Conservation (phyloP, 208 protist genomes). For the Leishmania aethiopica region DNA sequence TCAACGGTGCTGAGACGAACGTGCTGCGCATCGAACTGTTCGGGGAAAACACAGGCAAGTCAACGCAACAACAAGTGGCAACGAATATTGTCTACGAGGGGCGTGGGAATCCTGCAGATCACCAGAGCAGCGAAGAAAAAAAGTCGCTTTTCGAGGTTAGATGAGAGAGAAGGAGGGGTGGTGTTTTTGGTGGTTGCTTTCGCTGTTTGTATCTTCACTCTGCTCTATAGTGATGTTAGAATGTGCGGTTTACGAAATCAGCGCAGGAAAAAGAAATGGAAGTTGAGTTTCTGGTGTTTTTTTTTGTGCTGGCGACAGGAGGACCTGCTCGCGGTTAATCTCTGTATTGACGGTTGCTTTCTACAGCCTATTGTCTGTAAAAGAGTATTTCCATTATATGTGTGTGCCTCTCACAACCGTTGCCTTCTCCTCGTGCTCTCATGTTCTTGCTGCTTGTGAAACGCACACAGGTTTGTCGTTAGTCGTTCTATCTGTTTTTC, state of each 20-base stretch:
- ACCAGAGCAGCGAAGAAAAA: constrained; percentile 59
- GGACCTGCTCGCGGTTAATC: not conserved
- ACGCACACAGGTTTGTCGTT: not conserved
- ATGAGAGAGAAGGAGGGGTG: not conserved
- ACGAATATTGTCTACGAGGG: constrained; percentile 89
- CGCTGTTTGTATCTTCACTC: not conserved
- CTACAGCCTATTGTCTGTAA: not conserved
- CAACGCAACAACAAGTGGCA: constrained; percentile 67
- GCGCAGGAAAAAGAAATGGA: not conserved
- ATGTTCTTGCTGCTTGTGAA: not conserved
- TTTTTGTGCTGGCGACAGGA: not conserved
- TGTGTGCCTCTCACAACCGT: not conserved
- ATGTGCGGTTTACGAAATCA: not conserved
- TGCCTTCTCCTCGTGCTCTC: not conserved
- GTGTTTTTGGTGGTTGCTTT: not conserved
- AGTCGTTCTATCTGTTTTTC: constrained; percentile 1
- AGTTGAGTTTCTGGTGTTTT: not conserved
- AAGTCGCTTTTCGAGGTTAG: constrained; percentile 37
- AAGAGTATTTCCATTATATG: not conserved
- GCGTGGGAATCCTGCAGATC: constrained; percentile 84
- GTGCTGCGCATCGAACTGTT: constrained; percentile 86
- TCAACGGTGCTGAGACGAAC: constrained; percentile 69
- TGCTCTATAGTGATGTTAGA: not conserved
- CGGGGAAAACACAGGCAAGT: constrained; percentile 68
- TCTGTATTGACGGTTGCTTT: not conserved